These are phyloP conservation scores for Fragaria ananassa DNA, from an alignment of 306 rosid species.

Conservation along the genomic window DNA sequence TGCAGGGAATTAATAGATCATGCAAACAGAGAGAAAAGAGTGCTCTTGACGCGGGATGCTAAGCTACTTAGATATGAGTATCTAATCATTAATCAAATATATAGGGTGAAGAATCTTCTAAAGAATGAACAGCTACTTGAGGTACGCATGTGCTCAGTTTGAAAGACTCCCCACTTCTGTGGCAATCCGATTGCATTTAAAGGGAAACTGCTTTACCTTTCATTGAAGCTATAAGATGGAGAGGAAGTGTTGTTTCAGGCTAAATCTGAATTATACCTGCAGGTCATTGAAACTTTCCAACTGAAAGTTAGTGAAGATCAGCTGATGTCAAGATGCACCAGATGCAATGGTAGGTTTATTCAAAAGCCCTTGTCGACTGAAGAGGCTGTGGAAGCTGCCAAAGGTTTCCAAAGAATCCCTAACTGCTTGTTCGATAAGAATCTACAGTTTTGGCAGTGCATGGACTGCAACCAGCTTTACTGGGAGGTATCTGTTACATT, in stretches of 20 bases:
- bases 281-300: constrained; percentile 80
- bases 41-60: constrained; percentile 84
- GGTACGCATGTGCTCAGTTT: constrained; percentile 37
- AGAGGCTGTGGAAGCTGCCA: constrained; percentile 87
- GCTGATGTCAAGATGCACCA: constrained; percentile 89
- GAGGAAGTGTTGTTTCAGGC: background rate
- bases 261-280: constrained; percentile 29
- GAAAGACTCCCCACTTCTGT: background rate
- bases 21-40: constrained; percentile 69
- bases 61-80: constrained; percentile 71
- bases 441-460: constrained; percentile 90
- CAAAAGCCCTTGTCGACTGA: constrained; percentile 78
- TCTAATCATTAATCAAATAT: constrained; percentile 62
- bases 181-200: background rate
- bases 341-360: constrained; percentile 90
- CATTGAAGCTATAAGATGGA: background rate
- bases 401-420: constrained; percentile 85
- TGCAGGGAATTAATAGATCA: constrained; percentile 71
- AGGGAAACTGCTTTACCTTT: background rate
- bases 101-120: constrained; percentile 72
- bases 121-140: constrained; percentile 92
- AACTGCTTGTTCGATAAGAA: constrained; percentile 79
- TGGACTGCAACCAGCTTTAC: constrained; percentile 86
- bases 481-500: constrained; percentile 66
- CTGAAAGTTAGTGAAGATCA: constrained; percentile 69